Base-by-base conservation (phyloP, 441 rosid genomes). In the Adansonia gregorii region DNA sequence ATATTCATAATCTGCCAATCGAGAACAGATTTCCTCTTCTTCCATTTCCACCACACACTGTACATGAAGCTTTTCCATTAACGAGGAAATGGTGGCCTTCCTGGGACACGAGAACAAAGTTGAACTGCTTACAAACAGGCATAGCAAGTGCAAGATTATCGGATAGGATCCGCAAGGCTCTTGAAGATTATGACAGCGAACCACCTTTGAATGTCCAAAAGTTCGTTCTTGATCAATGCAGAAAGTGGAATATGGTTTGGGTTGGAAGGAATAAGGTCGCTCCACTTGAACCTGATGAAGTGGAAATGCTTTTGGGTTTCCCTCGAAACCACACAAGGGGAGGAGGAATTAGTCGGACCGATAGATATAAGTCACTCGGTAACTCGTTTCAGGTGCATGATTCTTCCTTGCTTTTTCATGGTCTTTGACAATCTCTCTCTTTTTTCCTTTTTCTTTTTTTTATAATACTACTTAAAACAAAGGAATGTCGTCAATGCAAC, bases 211-310 rank as follows among this genome's bases (percentile, higher is more conserved):
- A 15, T 12, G 76, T 87, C 39, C 94, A 88, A 72, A 89, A 77
- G 75, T 85, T n/a, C 61, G 90, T 95, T 17, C 76, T 94, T 4
- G 85, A 90, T 0, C 85, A 94, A 60, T 90, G 97, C 78, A 84
- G 88, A 27, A 95, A 81, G 77, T 95, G 99, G 99, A 95, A 95
- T 70, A 81, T 95, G 4, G 97, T 95, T 0, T 95, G 98, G 99
- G 98, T 95, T 59, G 98, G 98, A 55, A 82, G 83, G 82, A 90
- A 94, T 66, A 95, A 91, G 81, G 84, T 89, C 5, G 99, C 99
- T 17, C 93, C 97, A 11, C 91, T 95, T 7, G 98, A 95, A 67
- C 89, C 98, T 2, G 97, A 91, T 75, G 99, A 95, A 72, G 91
- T 94, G 56, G 99, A 95, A 79, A 87, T 85, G 89, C 91, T 95